Percentiles rank a stretch among this genome's conserved stretches.
These are phyloP conservation scores for Rutstroemia sp. DNA, from an alignment of 2,329 filamentous ascomycete species.

Conservation along the genomic window DNA sequence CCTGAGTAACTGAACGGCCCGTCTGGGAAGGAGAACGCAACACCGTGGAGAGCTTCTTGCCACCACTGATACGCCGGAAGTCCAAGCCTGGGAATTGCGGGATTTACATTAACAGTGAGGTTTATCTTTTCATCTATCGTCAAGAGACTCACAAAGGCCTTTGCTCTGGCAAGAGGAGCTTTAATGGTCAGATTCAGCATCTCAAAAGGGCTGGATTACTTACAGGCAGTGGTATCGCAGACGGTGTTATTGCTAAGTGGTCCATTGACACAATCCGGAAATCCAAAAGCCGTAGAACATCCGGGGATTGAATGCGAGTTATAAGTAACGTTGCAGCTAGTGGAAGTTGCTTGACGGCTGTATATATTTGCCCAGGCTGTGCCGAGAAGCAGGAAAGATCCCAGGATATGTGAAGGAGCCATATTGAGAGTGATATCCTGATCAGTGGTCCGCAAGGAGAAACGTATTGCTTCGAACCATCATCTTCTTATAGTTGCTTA, in stretches of 20 bases:
- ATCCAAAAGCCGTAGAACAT: conserved; percentile 18
- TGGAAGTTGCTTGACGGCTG: no score
- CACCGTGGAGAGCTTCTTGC: conserved; percentile 56
- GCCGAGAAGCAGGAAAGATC: no score
- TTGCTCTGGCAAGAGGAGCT: conserved; percentile 4
- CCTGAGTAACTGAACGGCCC: no score
- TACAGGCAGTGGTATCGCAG: conserved; percentile 15
- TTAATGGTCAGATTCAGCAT: not conserved
- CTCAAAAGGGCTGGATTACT: not conserved
- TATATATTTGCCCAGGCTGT: no score
- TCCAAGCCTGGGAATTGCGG: conserved; percentile 17
- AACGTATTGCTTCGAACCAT: no score
- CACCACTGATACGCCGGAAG: conserved; percentile 49
- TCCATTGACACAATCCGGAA: conserved; percentile 45
- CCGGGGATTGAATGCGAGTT: no score
- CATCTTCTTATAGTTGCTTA: no score
- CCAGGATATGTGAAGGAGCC: no score
- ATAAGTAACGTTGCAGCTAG: no score
- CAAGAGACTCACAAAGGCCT: conserved; percentile 2
- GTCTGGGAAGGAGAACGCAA: conserved; percentile 32
- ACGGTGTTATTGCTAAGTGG: conserved; percentile 33
- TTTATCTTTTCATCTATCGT: conserved; percentile 13
- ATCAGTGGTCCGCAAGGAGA: no score
- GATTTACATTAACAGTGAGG: conserved; percentile 12
- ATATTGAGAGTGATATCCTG: no score